These are phyloP conservation scores for Penicillium thymicola DNA, from an alignment of 2,329 filamentous ascomycete species.

Conservation along the genomic window DNA sequence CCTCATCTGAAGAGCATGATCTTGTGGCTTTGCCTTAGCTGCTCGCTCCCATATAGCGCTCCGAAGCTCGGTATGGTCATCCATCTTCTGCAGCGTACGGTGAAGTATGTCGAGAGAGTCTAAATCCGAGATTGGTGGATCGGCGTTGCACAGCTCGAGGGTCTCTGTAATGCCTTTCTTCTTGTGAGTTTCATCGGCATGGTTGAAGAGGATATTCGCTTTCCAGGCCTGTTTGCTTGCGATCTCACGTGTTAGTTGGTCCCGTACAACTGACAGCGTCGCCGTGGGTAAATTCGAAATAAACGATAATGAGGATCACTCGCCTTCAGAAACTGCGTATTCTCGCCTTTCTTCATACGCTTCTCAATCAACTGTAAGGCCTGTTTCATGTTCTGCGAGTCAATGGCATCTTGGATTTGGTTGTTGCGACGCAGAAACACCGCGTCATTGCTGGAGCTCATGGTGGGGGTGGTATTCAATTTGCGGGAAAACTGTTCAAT, in stretches of 20 bases:
- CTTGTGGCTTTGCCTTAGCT: conserved; percentile 43
- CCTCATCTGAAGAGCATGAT: conserved; percentile 43
- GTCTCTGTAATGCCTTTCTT: conserved; percentile 45
- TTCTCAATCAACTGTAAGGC: conserved; percentile 51
- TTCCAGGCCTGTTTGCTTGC: conserved; percentile 39
- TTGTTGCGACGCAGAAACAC: conserved; percentile 47
- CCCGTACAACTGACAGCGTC: background rate
- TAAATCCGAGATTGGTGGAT: conserved; percentile 44
- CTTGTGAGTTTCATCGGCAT: conserved; percentile 42
- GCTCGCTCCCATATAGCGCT: conserved; percentile 47
- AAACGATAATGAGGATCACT: conserved; percentile 4
- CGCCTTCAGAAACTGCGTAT: conserved; percentile 42
- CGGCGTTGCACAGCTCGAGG: conserved; percentile 41
- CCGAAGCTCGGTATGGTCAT: conserved; percentile 34
- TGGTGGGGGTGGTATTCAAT: conserved; percentile 12
- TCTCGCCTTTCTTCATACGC: conserved; percentile 55
- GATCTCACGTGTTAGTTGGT: background rate
- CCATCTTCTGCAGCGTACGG: conserved; percentile 38
- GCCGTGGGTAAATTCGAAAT: background rate
- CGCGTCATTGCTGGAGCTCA: conserved; percentile 37
- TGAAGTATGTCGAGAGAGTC: conserved; percentile 45
- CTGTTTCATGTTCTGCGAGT: conserved; percentile 48
- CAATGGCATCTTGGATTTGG: conserved; percentile 50
- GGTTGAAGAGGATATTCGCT: conserved; percentile 41
- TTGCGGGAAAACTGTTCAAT: background rate